A percentile compares a stretch with the other conserved stretches of the same genome.
Evolutionary conservation across 2,329 filamentous ascomycete genomes (phyloP).

Genomic region (Fusarium keratoplasticum): DNA sequence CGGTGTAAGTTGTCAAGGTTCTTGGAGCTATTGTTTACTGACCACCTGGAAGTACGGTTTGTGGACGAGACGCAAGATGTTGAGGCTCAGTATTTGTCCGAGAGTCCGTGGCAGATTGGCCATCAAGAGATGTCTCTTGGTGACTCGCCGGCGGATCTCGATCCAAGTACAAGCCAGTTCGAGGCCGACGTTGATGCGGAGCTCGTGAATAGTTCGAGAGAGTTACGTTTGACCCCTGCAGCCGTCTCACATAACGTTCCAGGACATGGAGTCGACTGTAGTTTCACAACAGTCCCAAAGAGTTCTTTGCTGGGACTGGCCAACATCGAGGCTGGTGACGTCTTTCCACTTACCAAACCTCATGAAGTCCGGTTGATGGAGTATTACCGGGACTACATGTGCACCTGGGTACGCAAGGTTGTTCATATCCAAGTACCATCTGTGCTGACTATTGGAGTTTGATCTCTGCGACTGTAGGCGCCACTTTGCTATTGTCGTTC

Average conservation of each 20-base stretch:
- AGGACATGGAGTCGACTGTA: not conserved
- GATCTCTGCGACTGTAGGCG: constrained; percentile 54
- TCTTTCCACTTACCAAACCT: constrained; percentile 35
- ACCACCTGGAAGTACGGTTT: constrained; percentile 18
- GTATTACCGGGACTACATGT: constrained; percentile 46
- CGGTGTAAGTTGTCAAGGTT: constrained; percentile 7
- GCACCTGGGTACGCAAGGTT: constrained; percentile 39
- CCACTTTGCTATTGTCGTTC: constrained; percentile 67
- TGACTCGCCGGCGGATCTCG: not conserved
- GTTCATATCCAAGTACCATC: not conserved
- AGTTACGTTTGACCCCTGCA: not conserved
- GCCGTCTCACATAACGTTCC: not conserved
- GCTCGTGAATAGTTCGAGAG: not conserved
- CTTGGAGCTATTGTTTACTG: not conserved
- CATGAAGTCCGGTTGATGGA: constrained; percentile 43
- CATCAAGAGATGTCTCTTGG: not conserved
- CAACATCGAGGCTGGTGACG: constrained; percentile 5
- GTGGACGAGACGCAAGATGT: constrained; percentile 28
- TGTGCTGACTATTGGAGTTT: constrained; percentile 47
- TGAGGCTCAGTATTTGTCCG: constrained; percentile 26
- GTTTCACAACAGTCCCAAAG: not conserved
- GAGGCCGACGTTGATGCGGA: not conserved
- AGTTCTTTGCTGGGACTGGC: constrained; percentile 19
- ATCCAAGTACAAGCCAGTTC: not conserved
- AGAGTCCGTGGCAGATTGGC: not conserved